A percentile compares a stretch with the other conserved stretches of the same genome.
phyloP scores from a whole-genome alignment of 2,329 filamentous ascomycete species.

The Fusarium haematococcum region DNA sequence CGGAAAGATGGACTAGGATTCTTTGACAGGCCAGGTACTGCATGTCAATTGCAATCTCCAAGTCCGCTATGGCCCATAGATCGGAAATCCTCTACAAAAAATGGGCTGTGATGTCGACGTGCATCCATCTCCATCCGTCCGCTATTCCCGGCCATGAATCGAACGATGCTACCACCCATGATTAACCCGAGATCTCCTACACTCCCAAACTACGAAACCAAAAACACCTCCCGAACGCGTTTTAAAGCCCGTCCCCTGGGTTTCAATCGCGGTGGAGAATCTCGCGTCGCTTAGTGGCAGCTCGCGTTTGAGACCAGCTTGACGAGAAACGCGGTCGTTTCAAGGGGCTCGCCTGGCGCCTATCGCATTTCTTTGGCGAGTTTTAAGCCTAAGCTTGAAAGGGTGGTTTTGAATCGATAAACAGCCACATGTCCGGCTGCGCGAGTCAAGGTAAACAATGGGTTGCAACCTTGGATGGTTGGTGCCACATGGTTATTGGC shows the following conservation, averaged over 20 bases:
- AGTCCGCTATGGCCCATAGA: background rate
- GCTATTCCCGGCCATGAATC: slow-evolving; percentile 6
- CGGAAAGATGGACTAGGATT: background rate
- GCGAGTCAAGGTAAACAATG: background rate
- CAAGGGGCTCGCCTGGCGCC: background rate
- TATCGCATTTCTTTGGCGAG: background rate
- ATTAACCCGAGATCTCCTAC: background rate
- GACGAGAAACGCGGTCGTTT: background rate
- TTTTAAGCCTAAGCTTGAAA: background rate
- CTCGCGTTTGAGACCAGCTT: background rate
- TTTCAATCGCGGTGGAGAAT: background rate
- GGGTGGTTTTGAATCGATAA: background rate
- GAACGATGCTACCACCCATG: background rate
- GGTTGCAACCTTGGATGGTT: background rate
- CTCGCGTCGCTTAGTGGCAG: background rate
- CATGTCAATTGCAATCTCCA: background rate
- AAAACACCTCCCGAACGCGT: background rate
- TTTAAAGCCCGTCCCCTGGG: background rate
- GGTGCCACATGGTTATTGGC: background rate
- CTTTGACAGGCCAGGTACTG: background rate
- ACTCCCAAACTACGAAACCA: background rate
- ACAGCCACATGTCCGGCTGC: background rate
- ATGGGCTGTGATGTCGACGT: background rate
- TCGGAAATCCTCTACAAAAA: background rate
- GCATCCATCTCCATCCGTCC: background rate